Base-by-base conservation (phyloP, 2,329 filamentous ascomycete genomes). In the Aspergillus neoniger region DNA sequence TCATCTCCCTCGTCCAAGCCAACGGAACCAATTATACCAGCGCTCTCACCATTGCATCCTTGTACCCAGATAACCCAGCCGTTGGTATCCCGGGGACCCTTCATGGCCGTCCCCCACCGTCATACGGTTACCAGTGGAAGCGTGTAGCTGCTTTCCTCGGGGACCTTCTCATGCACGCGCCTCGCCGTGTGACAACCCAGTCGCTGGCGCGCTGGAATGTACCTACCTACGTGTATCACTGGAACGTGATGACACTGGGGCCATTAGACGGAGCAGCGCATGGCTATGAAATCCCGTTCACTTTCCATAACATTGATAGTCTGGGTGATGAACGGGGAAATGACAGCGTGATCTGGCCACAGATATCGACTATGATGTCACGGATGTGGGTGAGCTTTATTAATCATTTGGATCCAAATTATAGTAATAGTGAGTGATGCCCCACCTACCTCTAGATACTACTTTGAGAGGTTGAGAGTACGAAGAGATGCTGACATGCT, bases 301-400 rank as follows among this genome's bases (percentile, higher is more conserved):
- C 48, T 15, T 61, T 60, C 38, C 38, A 38, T n/a, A 64, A 62
- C 23, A 21, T 49, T 3, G 43, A 55, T 2, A 57, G 53, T 14
- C 43, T 62, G 5, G 62, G 60, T 1, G 43, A 38, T 15, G 30
- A 57, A 21, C 25, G 38, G 5, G 15, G n/a, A 12, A 43, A 55
- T 28, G 5, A 12, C 23, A 47, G 17, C 43, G 4, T 9, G 48
- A 61, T 25, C 5, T 57, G 44, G 15, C 36, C 30, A 15, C 39
- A 28, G 19, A 39, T 25, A 47, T 61, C 39, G 6, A 15, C 17
- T 12, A 39, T 55, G 49, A 62, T 64, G 59, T 44, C 51, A 21
- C 51, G 48, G 7, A 62, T 63, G 41, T 65, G 62, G 63, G 19
- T 59, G 9, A 64, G 59, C 19, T 64, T 65, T 23, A 36, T 57